Evolutionary conservation across 2,329 filamentous ascomycete species (phyloP).

Genomic region (Apiospora marii): DNA sequence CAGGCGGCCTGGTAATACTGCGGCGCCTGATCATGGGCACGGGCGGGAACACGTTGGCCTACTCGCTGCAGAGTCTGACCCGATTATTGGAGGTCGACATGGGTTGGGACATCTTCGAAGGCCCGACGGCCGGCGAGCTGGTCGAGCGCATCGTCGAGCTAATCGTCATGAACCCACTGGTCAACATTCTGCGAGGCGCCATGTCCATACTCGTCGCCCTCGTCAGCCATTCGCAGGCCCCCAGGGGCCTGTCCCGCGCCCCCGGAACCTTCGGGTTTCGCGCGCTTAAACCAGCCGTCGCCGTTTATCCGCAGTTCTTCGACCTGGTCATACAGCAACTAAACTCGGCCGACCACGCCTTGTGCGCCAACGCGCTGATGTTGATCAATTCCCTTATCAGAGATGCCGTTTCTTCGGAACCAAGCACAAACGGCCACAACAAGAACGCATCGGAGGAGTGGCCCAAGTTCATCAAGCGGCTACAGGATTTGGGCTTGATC

Average conservation of each 20-base stretch:
- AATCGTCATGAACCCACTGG: conserved; percentile 92
- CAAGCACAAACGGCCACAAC: conserved; percentile 46
- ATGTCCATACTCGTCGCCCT: conserved; percentile 97
- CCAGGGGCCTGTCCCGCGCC: conserved; percentile 46
- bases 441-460: conserved; percentile 71
- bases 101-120: conserved; percentile 90
- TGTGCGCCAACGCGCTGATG: conserved; percentile 95
- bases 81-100: conserved; percentile 94
- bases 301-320: conserved; percentile 91
- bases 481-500: conserved; percentile 93
- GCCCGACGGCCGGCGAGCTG: conserved; percentile 68
- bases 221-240: conserved; percentile 79
- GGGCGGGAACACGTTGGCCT: conserved; percentile 93
- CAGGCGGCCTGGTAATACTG: conserved; percentile 83
- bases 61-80: conserved; percentile 88
- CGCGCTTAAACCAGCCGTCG: conserved; percentile 89
- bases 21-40: conserved; percentile 84
- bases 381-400: conserved; percentile 95
- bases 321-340: conserved; percentile 92
- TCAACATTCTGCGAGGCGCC: conserved; percentile 95
- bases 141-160: conserved; percentile 85
- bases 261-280: conserved; percentile 84
- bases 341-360: conserved; percentile 90
- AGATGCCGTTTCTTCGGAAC: conserved; percentile 83
- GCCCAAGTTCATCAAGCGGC: conserved; percentile 91